Evolutionary conservation across 2,329 filamentous ascomycete species (phyloP).

Genomic region (Epichloe hybrida): DNA sequence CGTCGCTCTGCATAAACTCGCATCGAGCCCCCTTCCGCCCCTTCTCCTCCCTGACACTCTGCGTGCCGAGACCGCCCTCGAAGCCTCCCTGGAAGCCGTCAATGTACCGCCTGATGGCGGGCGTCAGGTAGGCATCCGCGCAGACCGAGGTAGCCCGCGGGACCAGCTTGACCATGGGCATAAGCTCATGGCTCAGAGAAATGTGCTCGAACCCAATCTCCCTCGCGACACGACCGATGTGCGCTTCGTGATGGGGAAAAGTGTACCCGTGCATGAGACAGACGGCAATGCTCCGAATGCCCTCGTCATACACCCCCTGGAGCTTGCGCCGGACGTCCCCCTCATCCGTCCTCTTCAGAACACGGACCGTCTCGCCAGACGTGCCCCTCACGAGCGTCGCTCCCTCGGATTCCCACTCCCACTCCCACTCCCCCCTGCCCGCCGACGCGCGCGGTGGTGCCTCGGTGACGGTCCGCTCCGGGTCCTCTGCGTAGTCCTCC

Average conservation of each 20-base stretch:
- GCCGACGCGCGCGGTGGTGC: slow-evolving; percentile 33
- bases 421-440: slow-evolving; percentile 21
- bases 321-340: slow-evolving; percentile 41
- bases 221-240: slow-evolving; percentile 21
- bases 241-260: slow-evolving; percentile 41
- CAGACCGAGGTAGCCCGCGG: slow-evolving; percentile 28
- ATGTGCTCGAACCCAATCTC: slow-evolving; percentile 31
- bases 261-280: slow-evolving; percentile 61
- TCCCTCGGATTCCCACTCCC: slow-evolving; percentile 27
- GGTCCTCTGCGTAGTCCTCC: slow-evolving; percentile 62
- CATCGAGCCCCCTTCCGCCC: slow-evolving; percentile 39
- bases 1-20: slow-evolving; percentile 59
- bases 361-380: slow-evolving; percentile 54
- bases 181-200: slow-evolving; percentile 22
- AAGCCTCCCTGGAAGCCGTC: slow-evolving; percentile 23
- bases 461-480: slow-evolving; percentile 28
- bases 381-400: slow-evolving; percentile 52
- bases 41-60: slow-evolving; percentile 53
- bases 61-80: slow-evolving; percentile 22
- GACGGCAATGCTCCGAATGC: slow-evolving; percentile 39
- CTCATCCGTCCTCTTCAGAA: slow-evolving; percentile 46
- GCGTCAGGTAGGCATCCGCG: slow-evolving; percentile 30
- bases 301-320: slow-evolving; percentile 45
- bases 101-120: slow-evolving; percentile 22
- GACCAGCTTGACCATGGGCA: slow-evolving; percentile 31